These are phyloP conservation scores for Cenococcum geophilum DNA, from an alignment of 495 filamentous ascomycete genomes.

Conservation along the genomic window DNA sequence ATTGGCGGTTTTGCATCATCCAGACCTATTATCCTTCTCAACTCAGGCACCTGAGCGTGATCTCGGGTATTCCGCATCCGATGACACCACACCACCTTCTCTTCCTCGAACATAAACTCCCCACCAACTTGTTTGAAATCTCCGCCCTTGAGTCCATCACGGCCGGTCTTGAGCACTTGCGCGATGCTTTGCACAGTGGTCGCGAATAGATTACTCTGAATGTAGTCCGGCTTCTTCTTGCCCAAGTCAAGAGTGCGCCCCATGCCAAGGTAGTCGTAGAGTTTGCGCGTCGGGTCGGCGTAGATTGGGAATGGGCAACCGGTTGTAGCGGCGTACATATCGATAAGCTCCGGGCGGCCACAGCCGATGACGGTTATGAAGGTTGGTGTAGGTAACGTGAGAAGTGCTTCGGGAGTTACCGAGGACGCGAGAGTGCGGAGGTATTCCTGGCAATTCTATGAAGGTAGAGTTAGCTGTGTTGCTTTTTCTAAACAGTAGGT, in stretches of 20 bases:
- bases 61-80: slow-evolving; percentile 76
- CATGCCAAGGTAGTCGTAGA: slow-evolving; percentile 74
- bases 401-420: slow-evolving; percentile 53
- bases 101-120: slow-evolving; percentile 75
- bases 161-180: slow-evolving; percentile 51
- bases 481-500: not conserved
- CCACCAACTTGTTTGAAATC: slow-evolving; percentile 69
- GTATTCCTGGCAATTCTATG: slow-evolving; percentile 68
- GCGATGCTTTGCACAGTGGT: slow-evolving; percentile 47
- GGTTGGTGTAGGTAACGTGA: slow-evolving; percentile 50
- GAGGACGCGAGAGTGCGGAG: slow-evolving; percentile 56
- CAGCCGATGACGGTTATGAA: slow-evolving; percentile 71
- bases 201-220: slow-evolving; percentile 46
- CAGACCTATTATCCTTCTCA: slow-evolving; percentile 57
- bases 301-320: slow-evolving; percentile 73
- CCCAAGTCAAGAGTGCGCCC: slow-evolving; percentile 56
- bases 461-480: slow-evolving; percentile 14
- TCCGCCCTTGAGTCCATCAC: slow-evolving; percentile 58
- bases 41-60: slow-evolving; percentile 62
- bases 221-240: slow-evolving; percentile 57
- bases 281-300: slow-evolving; percentile 61
- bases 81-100: slow-evolving; percentile 70
- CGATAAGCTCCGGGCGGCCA: slow-evolving; percentile 67
- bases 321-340: slow-evolving; percentile 57
- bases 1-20: slow-evolving; percentile 35